Evolutionary conservation across 1,284 basidiomycete genomes (phyloP), one percentile per base, ranked within the genome.

Genomic region (Trichosporon sp.): DNA sequence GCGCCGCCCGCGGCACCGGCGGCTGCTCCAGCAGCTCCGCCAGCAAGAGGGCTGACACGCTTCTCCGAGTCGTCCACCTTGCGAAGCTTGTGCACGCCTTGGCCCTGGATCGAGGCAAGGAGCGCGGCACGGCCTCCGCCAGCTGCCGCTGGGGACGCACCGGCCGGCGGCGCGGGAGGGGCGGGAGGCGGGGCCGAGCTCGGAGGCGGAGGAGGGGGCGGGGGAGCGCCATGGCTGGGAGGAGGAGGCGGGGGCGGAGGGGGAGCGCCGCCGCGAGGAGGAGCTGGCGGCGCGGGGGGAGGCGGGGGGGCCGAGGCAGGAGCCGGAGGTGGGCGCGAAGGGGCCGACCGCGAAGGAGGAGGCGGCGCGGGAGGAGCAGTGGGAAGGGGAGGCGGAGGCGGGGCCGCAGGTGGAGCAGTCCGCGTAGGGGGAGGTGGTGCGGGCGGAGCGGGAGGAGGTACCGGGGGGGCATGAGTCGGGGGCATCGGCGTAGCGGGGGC

Each of bases 81-180:
- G 76, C 89, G 89, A 67, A 98, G 87, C 5, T 89, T 87, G 78
- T 91, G 88, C 0, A 97, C 80, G 14, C 90, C 88, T 68, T 87
- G 88, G 61, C 90, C 90, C 78, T 91, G 90, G 74, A 92, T 91
- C 19, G 88, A 89, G 0, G 89, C 89, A 54, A 91, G 82, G 3
- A 91, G 84, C 31, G 90, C 90, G 16, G 82, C 84, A 32, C 93
- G 88, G 38, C 85, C 88, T 54, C 67, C 26, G 26, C 26, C 72
- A 0, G 68, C 72, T 12, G 65, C 71, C 19, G 68, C 70, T 12
- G 68, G 61, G 11, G 66, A 56, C 10, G 67, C 68, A 16, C 71
- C 68, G 38, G n/a, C 84, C 81, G 21, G 86, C 11, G 19, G 65
- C 4, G 48, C 66, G 12, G 79, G 80, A 32, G 79, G 80, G 1